Evolutionary conservation across 495 filamentous ascomycete species (phyloP).

Genomic region (Elasticomyces elasticus): DNA sequence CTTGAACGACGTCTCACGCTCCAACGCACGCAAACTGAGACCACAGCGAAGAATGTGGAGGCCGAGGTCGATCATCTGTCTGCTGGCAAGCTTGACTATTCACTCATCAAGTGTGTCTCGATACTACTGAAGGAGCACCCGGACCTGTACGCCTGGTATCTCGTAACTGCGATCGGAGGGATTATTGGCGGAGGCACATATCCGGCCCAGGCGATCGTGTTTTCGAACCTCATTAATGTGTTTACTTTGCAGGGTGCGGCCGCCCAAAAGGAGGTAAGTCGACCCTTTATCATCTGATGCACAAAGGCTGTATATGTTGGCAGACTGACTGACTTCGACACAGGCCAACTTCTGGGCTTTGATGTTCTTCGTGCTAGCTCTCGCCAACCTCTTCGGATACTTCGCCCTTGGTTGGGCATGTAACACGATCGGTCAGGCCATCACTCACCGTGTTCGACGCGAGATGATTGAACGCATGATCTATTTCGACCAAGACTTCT

Average conservation of each 20-base stretch:
- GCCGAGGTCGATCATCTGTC: constrained; percentile 6
- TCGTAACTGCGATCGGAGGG: constrained; percentile 1
- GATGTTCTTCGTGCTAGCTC: constrained; percentile 34
- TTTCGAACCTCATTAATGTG: constrained; percentile 24
- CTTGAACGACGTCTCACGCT: constrained; percentile 6
- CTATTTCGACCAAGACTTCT: constrained; percentile 51
- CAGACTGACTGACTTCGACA: no score
- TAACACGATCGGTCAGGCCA: constrained; percentile 27
- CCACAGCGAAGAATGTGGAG: constrained; percentile 3
- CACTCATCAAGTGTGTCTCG: constrained; percentile 6
- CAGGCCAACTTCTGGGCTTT: constrained; percentile 25
- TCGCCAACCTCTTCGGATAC: constrained; percentile 36
- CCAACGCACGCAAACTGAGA: constrained; percentile 12
- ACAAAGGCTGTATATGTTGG: no score
- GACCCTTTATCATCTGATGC: no score
- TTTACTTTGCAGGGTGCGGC: constrained; percentile 15
- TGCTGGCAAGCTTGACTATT: constrained; percentile 11
- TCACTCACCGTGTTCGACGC: constrained; percentile 40
- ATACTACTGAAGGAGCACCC: constrained; percentile 14
- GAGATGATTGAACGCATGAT: constrained; percentile 51
- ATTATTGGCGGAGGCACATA: constrained; percentile 23
- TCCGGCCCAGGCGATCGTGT: constrained; percentile 30
- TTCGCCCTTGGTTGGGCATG: constrained; percentile 23
- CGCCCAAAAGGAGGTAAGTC: constrained; percentile 6
- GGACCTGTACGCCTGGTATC: constrained; percentile 11